phyloP scores from a whole-genome alignment of 2,329 filamentous ascomycete species.

The Trichoderma sp. region DNA sequence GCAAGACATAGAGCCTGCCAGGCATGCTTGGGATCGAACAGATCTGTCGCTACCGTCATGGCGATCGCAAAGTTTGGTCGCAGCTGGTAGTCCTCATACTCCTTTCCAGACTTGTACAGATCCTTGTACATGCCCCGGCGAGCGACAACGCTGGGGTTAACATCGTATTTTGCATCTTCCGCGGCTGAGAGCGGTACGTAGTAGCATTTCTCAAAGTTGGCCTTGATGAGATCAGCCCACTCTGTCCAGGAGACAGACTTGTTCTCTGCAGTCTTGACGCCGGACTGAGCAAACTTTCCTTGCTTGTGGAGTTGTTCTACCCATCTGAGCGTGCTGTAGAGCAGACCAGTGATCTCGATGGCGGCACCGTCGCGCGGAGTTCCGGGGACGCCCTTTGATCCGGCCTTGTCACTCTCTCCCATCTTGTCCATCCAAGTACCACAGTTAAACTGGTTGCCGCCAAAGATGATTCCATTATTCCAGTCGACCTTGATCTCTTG shows the following conservation, averaged over 20 bases:
- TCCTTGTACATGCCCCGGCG: slow-evolving; percentile 98
- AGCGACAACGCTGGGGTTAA: slow-evolving; percentile 78
- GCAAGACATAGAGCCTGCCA: slow-evolving; percentile 75
- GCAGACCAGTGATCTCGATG: slow-evolving; percentile 88
- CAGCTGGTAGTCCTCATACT: slow-evolving; percentile 96
- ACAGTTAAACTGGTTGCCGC: slow-evolving; percentile 91
- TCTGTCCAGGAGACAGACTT: slow-evolving; percentile 64
- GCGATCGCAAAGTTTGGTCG: slow-evolving; percentile 92
- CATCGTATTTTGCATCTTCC: slow-evolving; percentile 74
- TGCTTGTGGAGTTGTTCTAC: slow-evolving; percentile 63
- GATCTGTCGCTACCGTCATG: slow-evolving; percentile 87
- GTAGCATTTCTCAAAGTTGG: slow-evolving; percentile 89
- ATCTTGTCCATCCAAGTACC: slow-evolving; percentile 99
- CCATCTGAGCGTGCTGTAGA: slow-evolving; percentile 89
- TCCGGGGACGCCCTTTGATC: slow-evolving; percentile 88
- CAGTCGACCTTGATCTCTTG: slow-evolving; percentile 90
- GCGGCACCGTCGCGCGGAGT: slow-evolving; percentile 96
- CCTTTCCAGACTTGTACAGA: slow-evolving; percentile 87
- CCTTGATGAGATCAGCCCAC: slow-evolving; percentile 78
- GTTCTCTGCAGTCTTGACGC: slow-evolving; percentile 66
- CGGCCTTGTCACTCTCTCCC: slow-evolving; percentile 92
- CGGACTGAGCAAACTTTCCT: slow-evolving; percentile 69
- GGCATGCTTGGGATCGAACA: slow-evolving; percentile 79
- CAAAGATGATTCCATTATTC: slow-evolving; percentile 84
- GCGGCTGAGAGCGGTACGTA: slow-evolving; percentile 70